These are phyloP conservation scores for Aspergillus neotritici DNA, from an alignment of 2,329 filamentous ascomycete species.

Conservation along the genomic window DNA sequence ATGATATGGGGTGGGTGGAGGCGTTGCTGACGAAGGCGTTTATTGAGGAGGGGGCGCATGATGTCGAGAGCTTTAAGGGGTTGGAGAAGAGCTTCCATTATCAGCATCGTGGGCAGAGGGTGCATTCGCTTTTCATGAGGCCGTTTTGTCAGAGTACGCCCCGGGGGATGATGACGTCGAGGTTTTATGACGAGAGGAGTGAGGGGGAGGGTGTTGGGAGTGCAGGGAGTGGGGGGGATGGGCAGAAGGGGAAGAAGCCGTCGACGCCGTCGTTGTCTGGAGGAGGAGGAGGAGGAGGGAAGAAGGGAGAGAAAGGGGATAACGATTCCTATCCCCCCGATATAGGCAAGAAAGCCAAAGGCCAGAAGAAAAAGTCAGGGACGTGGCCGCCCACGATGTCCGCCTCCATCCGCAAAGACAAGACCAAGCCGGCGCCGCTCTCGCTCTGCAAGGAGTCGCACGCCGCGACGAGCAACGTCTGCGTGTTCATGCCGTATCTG, in stretches of 20 bases:
- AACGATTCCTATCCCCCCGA: slow-evolving; percentile 22
- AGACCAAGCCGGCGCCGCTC: slow-evolving; percentile 28
- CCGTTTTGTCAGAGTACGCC: slow-evolving; percentile 51
- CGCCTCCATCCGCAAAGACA: slow-evolving; percentile 31
- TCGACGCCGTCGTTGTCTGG: slow-evolving; percentile 12
- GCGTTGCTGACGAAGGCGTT: slow-evolving; percentile 59
- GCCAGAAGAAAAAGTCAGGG: slow-evolving; percentile 20
- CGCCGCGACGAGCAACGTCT: slow-evolving; percentile 23
- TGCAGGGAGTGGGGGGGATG: slow-evolving; percentile 18
- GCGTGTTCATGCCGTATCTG: slow-evolving; percentile 57
- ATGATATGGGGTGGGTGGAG: slow-evolving; percentile 57
- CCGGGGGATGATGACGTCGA: slow-evolving; percentile 15
- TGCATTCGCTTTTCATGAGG: slow-evolving; percentile 59
- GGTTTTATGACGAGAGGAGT: slow-evolving; percentile 29
- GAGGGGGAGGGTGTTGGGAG: slow-evolving; percentile 21
- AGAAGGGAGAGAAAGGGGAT: slow-evolving; percentile 23
- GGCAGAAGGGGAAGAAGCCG: slow-evolving; percentile 6
- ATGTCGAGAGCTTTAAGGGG: slow-evolving; percentile 59
- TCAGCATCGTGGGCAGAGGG: slow-evolving; percentile 54
- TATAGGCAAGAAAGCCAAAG: slow-evolving; percentile 28
- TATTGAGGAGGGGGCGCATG: slow-evolving; percentile 57
- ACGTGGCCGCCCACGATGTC: slow-evolving; percentile 22
- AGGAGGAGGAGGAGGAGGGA: slow-evolving; percentile 25
- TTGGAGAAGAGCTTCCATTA: slow-evolving; percentile 58
- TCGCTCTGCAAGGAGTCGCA: slow-evolving; percentile 32